Evolutionary conservation across 208 protist genomes (phyloP), one percentile per base, ranked within the genome.

Genomic region (Trypanosoma cruzi): DNA sequence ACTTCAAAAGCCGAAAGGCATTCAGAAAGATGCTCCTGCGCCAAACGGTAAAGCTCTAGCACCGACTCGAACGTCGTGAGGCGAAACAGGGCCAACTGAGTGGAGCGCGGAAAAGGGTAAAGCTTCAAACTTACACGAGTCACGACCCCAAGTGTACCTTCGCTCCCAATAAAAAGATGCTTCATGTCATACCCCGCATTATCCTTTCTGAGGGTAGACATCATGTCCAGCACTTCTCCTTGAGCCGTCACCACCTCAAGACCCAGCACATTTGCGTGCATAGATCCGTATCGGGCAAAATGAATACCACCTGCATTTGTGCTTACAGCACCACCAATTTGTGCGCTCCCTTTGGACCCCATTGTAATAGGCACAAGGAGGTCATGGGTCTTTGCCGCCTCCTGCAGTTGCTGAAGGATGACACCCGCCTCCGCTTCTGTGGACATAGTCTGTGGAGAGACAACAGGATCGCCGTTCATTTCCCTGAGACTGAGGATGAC

Each of bases 241-340:
- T 80, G 82, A 5, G 93, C 73, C 13, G 90, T 87, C 44, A 98
- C 98, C 8, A 87, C 95, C 71, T 98, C 89, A 3, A 99, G 53
- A 20, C 98, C 97, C 14, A 99, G 85, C 29, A 98, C 86, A 75
- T 94, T 98, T 13, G 89, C 88, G 67, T 98, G 97, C 69, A 99
- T 85, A 26, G 88, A 96, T 36, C 97, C 97, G 75, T 99, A 99
- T 31, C 97, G 87, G 18, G 98, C 73, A 66, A 93, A 97, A 64
- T 97, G 85, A 31, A 99, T 89, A n/a, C 98, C 98, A 34, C 98
- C 98, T 5, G 98, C 98, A 77, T 99, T 99, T 16, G 98, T 99
- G 42, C 94, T 92, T 14, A 99, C 82, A 77, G 98, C 98, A 29
- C 98, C 98, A 56, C 98, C 98, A 50, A 99, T 97, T 56, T 97